Evolutionary conservation across 108 stramenopile species (phyloP), one percentile per base, ranked within the genome.

Genomic region (Epithemia pelagica): DNA sequence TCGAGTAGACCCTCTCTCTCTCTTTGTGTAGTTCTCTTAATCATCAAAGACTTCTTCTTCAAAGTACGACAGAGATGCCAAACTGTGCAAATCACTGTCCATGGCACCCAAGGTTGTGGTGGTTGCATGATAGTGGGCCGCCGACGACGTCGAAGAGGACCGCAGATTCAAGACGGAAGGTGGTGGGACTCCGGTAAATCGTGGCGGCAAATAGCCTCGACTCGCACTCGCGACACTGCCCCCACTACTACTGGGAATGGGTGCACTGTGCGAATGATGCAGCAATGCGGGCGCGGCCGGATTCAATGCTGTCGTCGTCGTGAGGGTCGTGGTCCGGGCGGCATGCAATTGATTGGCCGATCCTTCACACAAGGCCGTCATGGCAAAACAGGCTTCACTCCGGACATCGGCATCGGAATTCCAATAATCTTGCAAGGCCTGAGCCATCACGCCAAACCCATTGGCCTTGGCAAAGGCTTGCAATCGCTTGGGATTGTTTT

Each of bases 371-470:
- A 66, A 21, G 2, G 26, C 26, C 53, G 54, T 31, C n/a, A 66
- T 15, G n/a, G 65, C 65, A 28, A 28, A 31, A 55, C 54, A 27
- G 8, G 65, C 65, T 66, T 66, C 52, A 25, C 28, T 54, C 30
- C 54, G 52, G 2, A 66, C 65, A 26, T 66, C 65, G 2, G 19
- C 10, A 30, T 66, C 30, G 22, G 37, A 46, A 24, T 55, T 29
- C 26, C 51, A 66, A 54, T 55, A 30, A 20, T 64, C 63, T 64
- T 80, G 74, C 18, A 80, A 54, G 20, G 79, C 79, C 67, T 64
- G 61, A 0, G 79, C 70, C 64, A 80, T 72, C n/a, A 74, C 63
- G 21, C 61, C 52, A 60, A 80, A 68, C 2, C 79, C 79, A 62
- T 69, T 71, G 5, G 74, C 70, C 19, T 80, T 52, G 0, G 70